phyloP scores from a whole-genome alignment of 2,329 filamentous ascomycete genomes.

The Clarireedia hainanense region DNA sequence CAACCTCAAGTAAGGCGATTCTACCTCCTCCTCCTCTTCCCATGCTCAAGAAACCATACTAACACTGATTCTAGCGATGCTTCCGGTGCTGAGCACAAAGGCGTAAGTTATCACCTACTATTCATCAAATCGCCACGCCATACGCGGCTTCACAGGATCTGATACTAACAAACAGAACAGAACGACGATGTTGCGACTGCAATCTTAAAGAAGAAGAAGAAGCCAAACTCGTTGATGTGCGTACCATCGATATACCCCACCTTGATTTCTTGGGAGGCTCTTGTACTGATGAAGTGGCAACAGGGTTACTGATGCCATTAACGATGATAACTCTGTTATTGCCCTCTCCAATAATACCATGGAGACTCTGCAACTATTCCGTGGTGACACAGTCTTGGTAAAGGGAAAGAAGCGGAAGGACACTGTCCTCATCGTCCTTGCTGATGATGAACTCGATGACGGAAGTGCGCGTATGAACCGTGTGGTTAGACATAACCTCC shows the following conservation, averaged over 20 bases:
- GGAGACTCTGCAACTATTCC: constrained; percentile 97
- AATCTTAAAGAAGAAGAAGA: constrained; percentile 99
- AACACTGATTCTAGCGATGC: constrained; percentile 58
- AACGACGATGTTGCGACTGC: constrained; percentile 89
- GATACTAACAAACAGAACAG: constrained; percentile 40
- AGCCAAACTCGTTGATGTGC: constrained; percentile 97
- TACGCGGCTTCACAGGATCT: constrained; percentile 18
- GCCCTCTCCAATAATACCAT: constrained; percentile 97
- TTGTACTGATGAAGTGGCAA: constrained; percentile 29
- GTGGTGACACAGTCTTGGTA: constrained; percentile 94
- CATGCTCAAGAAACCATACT: constrained; percentile 24
- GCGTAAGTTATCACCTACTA: constrained; percentile 45
- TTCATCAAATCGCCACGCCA: constrained; percentile 17
- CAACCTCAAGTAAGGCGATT: constrained; percentile 61
- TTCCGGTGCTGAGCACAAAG: constrained; percentile 80
- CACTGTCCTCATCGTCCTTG: constrained; percentile 93
- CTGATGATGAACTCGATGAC: constrained; percentile 96
- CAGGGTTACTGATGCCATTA: constrained; percentile 95
- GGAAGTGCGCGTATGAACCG: constrained; percentile 96
- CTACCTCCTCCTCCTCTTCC: neutral
- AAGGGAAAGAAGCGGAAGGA: constrained; percentile 99
- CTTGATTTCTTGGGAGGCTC: constrained; percentile 14
- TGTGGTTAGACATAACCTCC: constrained; percentile 94
- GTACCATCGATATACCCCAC: constrained; percentile 29
- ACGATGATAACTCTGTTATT: constrained; percentile 99